Percentiles rank a stretch among this genome's conserved stretches.
phyloP scores from a whole-genome alignment of 331 rosid genomes.

The Quercus phellos region DNA sequence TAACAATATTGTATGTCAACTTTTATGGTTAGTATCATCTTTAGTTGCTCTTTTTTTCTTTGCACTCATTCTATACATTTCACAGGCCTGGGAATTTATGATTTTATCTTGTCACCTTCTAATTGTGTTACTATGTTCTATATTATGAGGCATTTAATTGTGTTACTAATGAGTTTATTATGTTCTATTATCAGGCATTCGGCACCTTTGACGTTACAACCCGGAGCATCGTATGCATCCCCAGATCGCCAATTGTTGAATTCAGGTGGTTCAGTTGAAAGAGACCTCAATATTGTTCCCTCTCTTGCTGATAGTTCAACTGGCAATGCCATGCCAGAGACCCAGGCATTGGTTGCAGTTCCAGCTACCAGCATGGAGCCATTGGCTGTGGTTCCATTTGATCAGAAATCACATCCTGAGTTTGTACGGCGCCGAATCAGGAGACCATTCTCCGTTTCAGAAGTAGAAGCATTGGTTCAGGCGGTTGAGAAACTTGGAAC shows the following conservation, averaged over 20 bases:
- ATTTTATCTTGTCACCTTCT: constrained; percentile 21
- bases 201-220: constrained; percentile 37
- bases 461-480: constrained; percentile 84
- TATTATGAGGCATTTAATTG: neutral
- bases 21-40: neutral
- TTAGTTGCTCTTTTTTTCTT: constrained; percentile 2
- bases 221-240: constrained; percentile 40
- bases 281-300: constrained; percentile 36
- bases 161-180: too few relatives aligned
- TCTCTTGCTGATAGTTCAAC: constrained; percentile 37
- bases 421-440: constrained; percentile 76
- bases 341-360: constrained; percentile 61
- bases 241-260: constrained; percentile 33
- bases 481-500: constrained; percentile 94
- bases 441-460: constrained; percentile 91
- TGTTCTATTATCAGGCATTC: constrained; percentile 39
- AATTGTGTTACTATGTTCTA: neutral
- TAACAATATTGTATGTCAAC: constrained; percentile 20
- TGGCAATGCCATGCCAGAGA: constrained; percentile 45
- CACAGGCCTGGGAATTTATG: neutral
- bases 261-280: constrained; percentile 42
- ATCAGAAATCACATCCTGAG: constrained; percentile 57
- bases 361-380: constrained; percentile 60
- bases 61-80: neutral
- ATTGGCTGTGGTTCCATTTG: constrained; percentile 62